Conservation (phyloP, 2,329 filamentous ascomycete species). For the Monosporascus sp. region DNA sequence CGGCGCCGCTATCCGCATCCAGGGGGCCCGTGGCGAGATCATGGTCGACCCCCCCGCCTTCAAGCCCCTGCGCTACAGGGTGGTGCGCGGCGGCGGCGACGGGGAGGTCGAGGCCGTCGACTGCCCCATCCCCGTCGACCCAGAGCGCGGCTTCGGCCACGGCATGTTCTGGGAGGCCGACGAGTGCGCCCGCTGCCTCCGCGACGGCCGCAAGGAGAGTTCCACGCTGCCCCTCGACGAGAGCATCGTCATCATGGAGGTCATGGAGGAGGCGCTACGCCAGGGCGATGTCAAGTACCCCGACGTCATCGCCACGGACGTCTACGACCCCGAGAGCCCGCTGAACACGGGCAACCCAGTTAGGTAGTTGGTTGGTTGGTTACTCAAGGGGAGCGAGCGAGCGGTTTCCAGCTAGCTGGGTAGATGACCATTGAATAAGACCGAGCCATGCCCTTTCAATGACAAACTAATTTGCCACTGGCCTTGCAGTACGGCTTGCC, state of each 20-base stretch:
- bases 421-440: too few species aligned
- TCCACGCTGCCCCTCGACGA: constrained; percentile 65
- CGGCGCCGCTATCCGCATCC: constrained; percentile 68
- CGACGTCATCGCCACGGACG: constrained; percentile 50
- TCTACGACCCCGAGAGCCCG: constrained; percentile 56
- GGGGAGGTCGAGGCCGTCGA: constrained; percentile 46
- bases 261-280: constrained; percentile 50
- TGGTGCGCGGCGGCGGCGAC: constrained; percentile 50
- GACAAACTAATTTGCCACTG: too few species aligned
- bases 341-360: constrained; percentile 47
- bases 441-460: too few species aligned
- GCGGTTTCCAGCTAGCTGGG: too few species aligned
- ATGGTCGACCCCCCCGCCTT: constrained; percentile 70
- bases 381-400: background rate
- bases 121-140: constrained; percentile 48
- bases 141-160: constrained; percentile 53
- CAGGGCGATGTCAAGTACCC: constrained; percentile 51
- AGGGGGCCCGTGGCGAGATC: constrained; percentile 76
- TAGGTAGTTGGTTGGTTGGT: background rate
- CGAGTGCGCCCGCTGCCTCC: constrained; percentile 67
- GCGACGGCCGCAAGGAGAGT: constrained; percentile 74
- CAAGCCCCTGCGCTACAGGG: constrained; percentile 59
- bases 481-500: too few species aligned
- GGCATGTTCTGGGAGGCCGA: constrained; percentile 91
- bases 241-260: constrained; percentile 80